Evolutionary conservation across 2,329 filamentous ascomycete species (phyloP), one percentile per base, ranked within the genome.

Genomic region (Arthrinium phaeospermum): DNA sequence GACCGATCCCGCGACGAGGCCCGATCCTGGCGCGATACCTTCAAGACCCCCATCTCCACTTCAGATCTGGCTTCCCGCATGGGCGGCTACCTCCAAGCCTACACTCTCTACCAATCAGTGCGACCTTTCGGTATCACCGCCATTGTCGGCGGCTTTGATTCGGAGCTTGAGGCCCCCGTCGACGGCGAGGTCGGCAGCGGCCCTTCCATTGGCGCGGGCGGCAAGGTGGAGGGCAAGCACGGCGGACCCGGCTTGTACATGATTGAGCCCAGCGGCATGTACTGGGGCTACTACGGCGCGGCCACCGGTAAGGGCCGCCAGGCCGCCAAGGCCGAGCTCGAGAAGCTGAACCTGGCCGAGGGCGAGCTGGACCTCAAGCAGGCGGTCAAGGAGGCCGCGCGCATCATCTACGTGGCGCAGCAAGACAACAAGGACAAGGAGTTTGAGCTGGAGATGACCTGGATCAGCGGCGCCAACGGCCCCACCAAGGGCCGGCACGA

Each of bases 391-490:
- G 94, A 98, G 87, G 96, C 96, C 46, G 96, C 96, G 72, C 89
- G 95, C 74, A 99, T 99, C 84, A 98, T 99, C 84, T 97, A 98
- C 83, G 91, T 98, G 73, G 95, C 96, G 68, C 96, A 99, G 82
- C 96, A 98, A 83, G 96, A 99, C 83, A 98, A 96, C 88, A 98
- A 98, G 87, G 96, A 98, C 86, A 99, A 99, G 88, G 96, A 98
- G 76, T 99, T 98, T 80, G 96, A 99, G 90, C 88, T 99, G 73
- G 96, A 99, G 87, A 97, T 99, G 95, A 97, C 94, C 73, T 99
- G 96, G 96, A 94, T 98, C 83, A 98, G 95, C 83, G 90, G 89
- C 70, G 84, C 91, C 68, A 90, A 93, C 76, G 96, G 95, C 6
- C 95, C 95, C 47, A 98, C 95, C 75, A 96, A 97, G 86, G 96